Base-by-base conservation (phyloP, 768 basidiomycete genomes). In the Hortiboletus campestris region DNA sequence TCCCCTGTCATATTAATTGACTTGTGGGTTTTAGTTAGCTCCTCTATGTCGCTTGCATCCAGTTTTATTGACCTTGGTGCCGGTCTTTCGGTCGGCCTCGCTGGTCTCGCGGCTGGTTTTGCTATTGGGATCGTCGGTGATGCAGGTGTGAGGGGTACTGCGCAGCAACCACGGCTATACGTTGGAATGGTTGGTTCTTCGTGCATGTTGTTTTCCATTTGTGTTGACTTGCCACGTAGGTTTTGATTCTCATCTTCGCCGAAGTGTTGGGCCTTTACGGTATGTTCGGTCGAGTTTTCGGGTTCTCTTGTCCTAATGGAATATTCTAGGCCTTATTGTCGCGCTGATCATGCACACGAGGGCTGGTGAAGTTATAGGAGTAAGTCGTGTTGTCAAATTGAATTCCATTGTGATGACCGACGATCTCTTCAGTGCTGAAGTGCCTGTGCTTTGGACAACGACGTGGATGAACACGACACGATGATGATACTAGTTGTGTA, bases 101-200 rank as follows among this genome's bases (percentile, higher is more conserved):
- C 95, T 41, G 96, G 96, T 81, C 84, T 99, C 36, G 91, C 94
- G 48, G 96, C 96, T 57, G 97, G 97, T 47, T 96, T 98, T 63
- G 97, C 97, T 58, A 88, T 99, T 68, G 97, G 97, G 55, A 98
- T 98, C 69, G 97, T 98, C 55, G 97, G 97, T 70, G 97, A 99
- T 71, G 95, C 96, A 57, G 96, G 97, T 81, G 97, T 98, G 29
- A 81, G 97, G 44, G 97, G 96, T 56, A 97, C 95, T 50, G 96
- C 95, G 44, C 96, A 98, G 74, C 95, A 98, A 76, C 92, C 94
- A 49, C 78, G 91, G 65, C 78, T 97, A 63, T 96, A 89, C 75
- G 94, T 97, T 65, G 91, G 92, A 69, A 98, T 96, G 94, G 90
- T 88, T 20, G 7, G 84, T 68, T 32, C 28, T 47, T 31, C 45